Evolutionary conservation across 1,284 basidiomycete genomes (phyloP), one percentile per base, ranked within the genome.

Genomic region (Thecaphora thlaspeos): DNA sequence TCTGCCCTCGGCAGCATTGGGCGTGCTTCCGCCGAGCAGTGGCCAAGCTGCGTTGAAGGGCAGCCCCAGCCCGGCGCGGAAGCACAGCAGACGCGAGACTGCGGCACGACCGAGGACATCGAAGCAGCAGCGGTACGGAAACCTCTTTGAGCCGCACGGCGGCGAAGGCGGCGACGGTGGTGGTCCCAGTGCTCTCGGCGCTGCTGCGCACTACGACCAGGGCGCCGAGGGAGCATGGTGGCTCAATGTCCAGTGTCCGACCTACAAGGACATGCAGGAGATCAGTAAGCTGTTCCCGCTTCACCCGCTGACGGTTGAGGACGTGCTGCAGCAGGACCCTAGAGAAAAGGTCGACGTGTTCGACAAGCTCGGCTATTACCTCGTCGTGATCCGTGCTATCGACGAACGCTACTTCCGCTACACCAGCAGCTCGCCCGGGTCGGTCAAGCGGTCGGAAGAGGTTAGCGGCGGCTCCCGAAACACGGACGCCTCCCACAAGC

Each of bases 321-420:
- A 97, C 80, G 91, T 96, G 32, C 80, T 97, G n/a, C 90, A 92
- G 62, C 88, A 90, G 79, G 92, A 97, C 62, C 88, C 90, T 18
- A 84, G 91, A 32, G 93, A 96, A 79, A 97, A 97, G 79, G 81
- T 95, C 15, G 93, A 96, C 72, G 80, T 87, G 3, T 96, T 94
- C 76, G 86, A 89, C 7, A 86, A 85, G 57, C 83, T 96, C 9
- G 92, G 92, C 0, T 97, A 97, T 79, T 92, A 95, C 78, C 91
- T 97, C 72, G 82, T 96, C 51, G 89, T 88, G 10, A 89, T 96
- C 61, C 85, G 90, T 45, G 88, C 91, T 1, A 84, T 95, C 42
- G 90, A 76, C 64, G 83, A 84, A 60, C 76, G 79, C n/a, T 83
- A 84, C 73, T 84, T 84, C 74, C 80, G 80, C 36, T 83, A 82